Percentiles rank a stretch among this genome's conserved stretches.
phyloP scores from a whole-genome alignment of 176 grass and related monocot genomes.

The Alopecurus myosuroides region DNA sequence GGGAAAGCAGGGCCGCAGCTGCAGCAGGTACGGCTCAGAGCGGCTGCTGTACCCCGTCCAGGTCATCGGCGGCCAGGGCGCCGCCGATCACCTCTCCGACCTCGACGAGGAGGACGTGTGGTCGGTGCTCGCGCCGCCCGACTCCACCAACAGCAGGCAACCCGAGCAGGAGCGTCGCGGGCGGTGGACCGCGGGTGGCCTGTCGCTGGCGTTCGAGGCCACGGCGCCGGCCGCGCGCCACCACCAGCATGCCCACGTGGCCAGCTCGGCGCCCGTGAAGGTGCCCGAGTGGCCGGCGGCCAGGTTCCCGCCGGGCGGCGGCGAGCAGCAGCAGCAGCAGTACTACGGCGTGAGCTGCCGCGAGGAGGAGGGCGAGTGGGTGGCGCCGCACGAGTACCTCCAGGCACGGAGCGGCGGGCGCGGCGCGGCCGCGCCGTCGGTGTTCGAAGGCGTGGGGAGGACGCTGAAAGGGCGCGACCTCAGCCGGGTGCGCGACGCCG shows the following conservation, averaged over 20 bases:
- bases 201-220: not conserved
- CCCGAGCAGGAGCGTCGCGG: not conserved
- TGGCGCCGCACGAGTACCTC: slow-evolving; percentile 27
- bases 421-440: slow-evolving; percentile 2
- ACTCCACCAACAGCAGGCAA: not conserved
- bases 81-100: slow-evolving; percentile 4
- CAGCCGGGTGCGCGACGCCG: slow-evolving; percentile 22
- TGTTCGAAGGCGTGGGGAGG: slow-evolving; percentile 24
- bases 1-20: slow-evolving; percentile 5
- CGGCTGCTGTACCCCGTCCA: not conserved
- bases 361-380: not conserved
- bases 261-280: not conserved
- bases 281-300: slow-evolving; percentile 2
- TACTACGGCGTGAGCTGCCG: slow-evolving; percentile 2
- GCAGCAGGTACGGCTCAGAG: not conserved
- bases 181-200: not conserved
- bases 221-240: not conserved
- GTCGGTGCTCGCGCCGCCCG: not conserved
- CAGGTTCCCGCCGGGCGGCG: not conserved
- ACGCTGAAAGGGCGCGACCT: slow-evolving; percentile 27
- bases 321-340: not conserved
- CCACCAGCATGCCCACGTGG: not conserved
- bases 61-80: not conserved
- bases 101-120: slow-evolving; percentile 15
- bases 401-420: not conserved